Evolutionary conservation across 805 yeast genomes (phyloP), one percentile per base, ranked within the genome.

Genomic region (Wickerhamomyces xylosicus): DNA sequence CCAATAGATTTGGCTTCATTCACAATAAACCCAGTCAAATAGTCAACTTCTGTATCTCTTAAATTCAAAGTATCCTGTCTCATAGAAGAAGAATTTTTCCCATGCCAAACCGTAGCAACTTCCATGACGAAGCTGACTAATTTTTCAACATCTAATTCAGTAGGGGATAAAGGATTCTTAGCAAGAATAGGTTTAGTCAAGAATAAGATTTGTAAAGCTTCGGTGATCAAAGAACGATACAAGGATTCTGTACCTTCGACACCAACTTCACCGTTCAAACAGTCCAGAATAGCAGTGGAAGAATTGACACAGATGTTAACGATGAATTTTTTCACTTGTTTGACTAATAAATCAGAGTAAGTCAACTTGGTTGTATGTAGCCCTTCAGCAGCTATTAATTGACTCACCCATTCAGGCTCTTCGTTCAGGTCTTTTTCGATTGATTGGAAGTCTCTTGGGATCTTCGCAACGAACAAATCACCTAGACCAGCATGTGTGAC

Each of bases 301-400:
- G 96, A 83, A 52, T 92, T 90, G 47, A 90, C 78, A 52, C 92
- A 84, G 1, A 85, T 71, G 53, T 92, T 92, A 17, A 83, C 78
- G 34, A 82, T 66, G 41, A 90, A 71, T 57, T 90, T 92, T 48
- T 78, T 80, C 47, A 79, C 63, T 58, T 85, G 95, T 2, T 77
- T 71, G 21, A 74, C 48, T 28, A 78, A 56, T 41, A 77, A 56
- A 31, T 70, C 74, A 19, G 67, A 67, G 35, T 68, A 63, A 35
- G 74, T 67, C 34, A 60, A 43, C 22, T 57, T 55, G 19, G 49
- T 41, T 2, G 61, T 53, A 25, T 45, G 50, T 19, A 68, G 45
- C 17, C 46, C 54, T 19, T 51, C 37, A 2, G 57, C 53, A 4
- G 54, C 47, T 9, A 48, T 47, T 17, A 68, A 42, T 5, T 59